These are phyloP conservation scores for Boletus vinaceobasis DNA, from an alignment of 768 basidiomycete genomes.

Conservation along the genomic window DNA sequence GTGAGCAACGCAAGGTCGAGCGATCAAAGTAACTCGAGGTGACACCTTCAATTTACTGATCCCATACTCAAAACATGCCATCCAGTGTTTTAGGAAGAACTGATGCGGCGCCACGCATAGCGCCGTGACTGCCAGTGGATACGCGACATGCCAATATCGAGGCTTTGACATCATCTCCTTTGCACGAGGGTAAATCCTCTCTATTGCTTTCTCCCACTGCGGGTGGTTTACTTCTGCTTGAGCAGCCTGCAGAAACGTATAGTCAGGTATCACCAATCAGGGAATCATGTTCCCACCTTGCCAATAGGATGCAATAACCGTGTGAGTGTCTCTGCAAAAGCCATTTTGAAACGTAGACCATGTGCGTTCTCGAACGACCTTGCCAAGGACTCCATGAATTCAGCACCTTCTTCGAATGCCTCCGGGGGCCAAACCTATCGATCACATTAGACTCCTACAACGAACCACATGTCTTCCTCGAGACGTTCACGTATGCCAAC, in stretches of 20 bases:
- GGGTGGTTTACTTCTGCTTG: constrained; percentile 97
- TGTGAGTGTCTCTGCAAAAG: constrained; percentile 80
- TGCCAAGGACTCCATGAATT: constrained; percentile 82
- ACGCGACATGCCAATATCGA: constrained; percentile 85
- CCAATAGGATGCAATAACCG: constrained; percentile 81
- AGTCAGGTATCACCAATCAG: neutral
- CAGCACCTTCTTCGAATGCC: constrained; percentile 89
- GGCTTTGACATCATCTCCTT: constrained; percentile 84
- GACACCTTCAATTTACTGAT: constrained; percentile 77
- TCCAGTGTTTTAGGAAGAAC: constrained; percentile 83
- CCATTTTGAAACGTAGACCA: constrained; percentile 75
- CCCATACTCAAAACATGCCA: constrained; percentile 64
- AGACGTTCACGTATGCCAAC: neutral
- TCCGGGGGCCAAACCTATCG: constrained; percentile 87
- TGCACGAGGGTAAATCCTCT: constrained; percentile 77
- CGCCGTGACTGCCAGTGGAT: constrained; percentile 77
- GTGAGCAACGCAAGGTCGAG: constrained; percentile 1
- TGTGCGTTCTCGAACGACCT: constrained; percentile 82
- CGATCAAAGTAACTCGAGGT: neutral
- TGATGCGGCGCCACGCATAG: constrained; percentile 86
- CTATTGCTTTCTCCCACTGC: constrained; percentile 89
- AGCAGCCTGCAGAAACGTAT: constrained; percentile 56
- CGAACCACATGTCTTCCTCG: neutral
- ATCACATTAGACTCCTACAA: neutral
- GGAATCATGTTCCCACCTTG: constrained; percentile 48